Base-by-base conservation (phyloP, 2,329 filamentous ascomycete species). In the Capronia epimyces region DNA sequence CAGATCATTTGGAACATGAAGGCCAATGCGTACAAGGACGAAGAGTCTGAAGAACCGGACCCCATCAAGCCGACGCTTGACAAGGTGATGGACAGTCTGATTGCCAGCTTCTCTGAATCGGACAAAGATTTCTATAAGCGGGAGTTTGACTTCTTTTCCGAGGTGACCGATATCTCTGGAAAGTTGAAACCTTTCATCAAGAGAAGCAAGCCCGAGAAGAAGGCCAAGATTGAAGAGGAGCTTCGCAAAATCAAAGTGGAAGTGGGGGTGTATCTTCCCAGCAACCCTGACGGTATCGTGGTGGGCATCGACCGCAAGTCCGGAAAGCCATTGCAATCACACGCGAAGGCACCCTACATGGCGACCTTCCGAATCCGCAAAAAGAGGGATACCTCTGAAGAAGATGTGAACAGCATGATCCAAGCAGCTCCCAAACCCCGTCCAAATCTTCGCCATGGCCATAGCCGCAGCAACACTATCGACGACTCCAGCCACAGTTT, bases 1-100 rank as follows among this genome's bases (percentile, higher is more conserved):
- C 93, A 99, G 64, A 97, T 98, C 60, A 98, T 99, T 65, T 99
- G 94, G 93, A 99, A 98, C 67, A 98, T 99, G 86, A 98, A 97
- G 68, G 93, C 93, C 25, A 99, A 98, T 67, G 87, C 90, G 1
- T 98, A 87, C 77, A 98, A 96, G 68, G 94, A 98, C 59, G 91
- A 98, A 63, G 89, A 96, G 60, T 90, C 86, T 12, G 82, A 86
- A 62, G 80, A 95, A 57, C 90, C 93, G 16, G 93, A 98, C 68
- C 80, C 83, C 2, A 86, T 96, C 64, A 98, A 99, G 66, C 91
- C 93, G 2, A 93, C 86, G 0, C 79, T 99, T 2, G 94, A 98
- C 70, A 82, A 83, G 48, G 93, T 98, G 59, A 94, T 89, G 82
- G 77, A 79, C 22, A 85, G 84, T 61, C 82, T 99, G 74, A 81